Evolutionary conservation across 495 filamentous ascomycete species (phyloP).

Genomic region (Penicillium argentinense): DNA sequence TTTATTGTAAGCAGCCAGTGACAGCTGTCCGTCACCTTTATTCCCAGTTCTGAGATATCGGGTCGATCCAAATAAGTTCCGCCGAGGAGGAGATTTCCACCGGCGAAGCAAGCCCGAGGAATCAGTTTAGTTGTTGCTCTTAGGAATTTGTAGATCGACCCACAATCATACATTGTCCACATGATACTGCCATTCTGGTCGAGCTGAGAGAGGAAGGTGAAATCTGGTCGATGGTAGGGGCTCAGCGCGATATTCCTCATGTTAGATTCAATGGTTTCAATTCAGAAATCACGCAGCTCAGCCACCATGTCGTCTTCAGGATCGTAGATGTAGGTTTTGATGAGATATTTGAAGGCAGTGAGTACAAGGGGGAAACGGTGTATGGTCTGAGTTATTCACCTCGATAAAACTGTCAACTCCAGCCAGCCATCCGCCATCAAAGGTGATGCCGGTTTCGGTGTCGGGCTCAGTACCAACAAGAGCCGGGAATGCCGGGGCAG

Average conservation of each 20-base stretch:
- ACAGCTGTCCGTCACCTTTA: constrained; percentile 67
- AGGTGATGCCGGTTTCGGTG: constrained; percentile 21
- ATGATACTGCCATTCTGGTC: constrained; percentile 34
- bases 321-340: constrained; percentile 76
- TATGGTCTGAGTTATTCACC: constrained; percentile 1
- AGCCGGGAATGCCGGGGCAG: constrained; percentile 17
- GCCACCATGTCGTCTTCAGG: constrained; percentile 53
- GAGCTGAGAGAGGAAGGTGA: constrained; percentile 67
- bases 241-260: constrained; percentile 64
- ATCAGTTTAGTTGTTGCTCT: constrained; percentile 18
- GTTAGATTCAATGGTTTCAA: constrained; percentile 64
- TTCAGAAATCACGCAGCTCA: constrained; percentile 62
- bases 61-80: constrained; percentile 58
- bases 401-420: constrained; percentile 25
- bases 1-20: constrained; percentile 60
- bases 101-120: constrained; percentile 64
- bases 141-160: too few relatives aligned
- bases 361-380: not conserved
- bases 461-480: constrained; percentile 21
- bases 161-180: constrained; percentile 28
- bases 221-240: constrained; percentile 58
- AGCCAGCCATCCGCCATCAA: constrained; percentile 23
- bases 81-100: constrained; percentile 78
- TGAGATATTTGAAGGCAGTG: constrained; percentile 59
- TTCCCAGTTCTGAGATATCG: constrained; percentile 63